Percentiles rank a stretch among this genome's conserved stretches.
phyloP scores from a whole-genome alignment of 768 basidiomycete genomes.

The Suillus paluster region DNA sequence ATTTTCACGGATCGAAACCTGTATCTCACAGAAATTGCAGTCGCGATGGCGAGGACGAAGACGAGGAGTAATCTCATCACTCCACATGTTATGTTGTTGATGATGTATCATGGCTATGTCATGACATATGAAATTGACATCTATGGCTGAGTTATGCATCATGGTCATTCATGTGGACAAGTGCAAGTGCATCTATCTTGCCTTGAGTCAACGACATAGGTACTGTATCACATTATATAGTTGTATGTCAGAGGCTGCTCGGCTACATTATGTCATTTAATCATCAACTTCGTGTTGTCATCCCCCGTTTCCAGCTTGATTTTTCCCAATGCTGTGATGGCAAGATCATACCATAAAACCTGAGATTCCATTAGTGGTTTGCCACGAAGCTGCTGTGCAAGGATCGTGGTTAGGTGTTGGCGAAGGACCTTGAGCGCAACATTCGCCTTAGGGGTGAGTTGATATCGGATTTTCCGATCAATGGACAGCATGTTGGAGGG shows the following conservation, averaged over 20 bases:
- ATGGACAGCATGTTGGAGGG: conserved; percentile 71
- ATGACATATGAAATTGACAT: neutral
- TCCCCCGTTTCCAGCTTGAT: conserved; percentile 42
- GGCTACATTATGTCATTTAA: conserved; percentile 10
- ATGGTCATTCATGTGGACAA: neutral
- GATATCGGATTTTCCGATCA: conserved; percentile 86
- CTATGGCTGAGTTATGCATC: neutral
- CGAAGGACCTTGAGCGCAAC: conserved; percentile 84
- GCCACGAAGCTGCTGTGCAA: conserved; percentile 70
- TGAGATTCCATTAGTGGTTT: conserved; percentile 64
- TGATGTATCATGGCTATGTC: conserved; percentile 11
- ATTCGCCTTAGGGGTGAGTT: conserved; percentile 67
- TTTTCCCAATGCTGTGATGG: conserved; percentile 63
- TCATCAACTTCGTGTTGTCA: conserved; percentile 21
- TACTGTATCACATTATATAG: neutral
- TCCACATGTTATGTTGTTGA: neutral
- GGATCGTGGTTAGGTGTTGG: conserved; percentile 56
- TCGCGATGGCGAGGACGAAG: conserved; percentile 58
- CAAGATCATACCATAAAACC: conserved; percentile 73
- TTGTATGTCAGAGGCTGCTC: neutral
- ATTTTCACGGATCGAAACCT: neutral
- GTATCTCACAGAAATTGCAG: conserved; percentile 30
- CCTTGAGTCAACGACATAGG: neutral
- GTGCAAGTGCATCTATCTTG: neutral
- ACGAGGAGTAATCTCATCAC: conserved; percentile 44